Base-by-base conservation (phyloP, 306 rosid genomes). In the Urtica urens region DNA sequence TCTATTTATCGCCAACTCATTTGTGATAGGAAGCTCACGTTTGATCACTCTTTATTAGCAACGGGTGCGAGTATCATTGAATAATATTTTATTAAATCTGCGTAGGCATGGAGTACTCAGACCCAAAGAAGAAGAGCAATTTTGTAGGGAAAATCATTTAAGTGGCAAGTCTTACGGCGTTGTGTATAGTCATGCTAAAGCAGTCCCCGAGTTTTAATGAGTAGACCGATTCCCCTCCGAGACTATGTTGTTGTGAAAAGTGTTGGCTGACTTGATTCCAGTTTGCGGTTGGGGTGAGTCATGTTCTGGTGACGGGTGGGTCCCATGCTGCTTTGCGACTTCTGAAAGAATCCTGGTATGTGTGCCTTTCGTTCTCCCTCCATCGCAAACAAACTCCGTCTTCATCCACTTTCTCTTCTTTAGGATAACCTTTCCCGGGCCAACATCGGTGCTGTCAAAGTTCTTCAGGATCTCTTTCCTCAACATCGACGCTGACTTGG, bases 371-470 rank as follows among this genome's bases (percentile, higher is more conserved):
- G 96, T 92, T 85, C 96, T 85, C 79, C 38, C 81, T 29, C 27
- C 34, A 54, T 63, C 42, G 40, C 23, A 46, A 27, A n/a, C n/a
- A n/a, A n/a, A n/a, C n/a, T n/a, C n/a, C n/a, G n/a, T n/a, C n/a
- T n/a, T n/a, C n/a, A n/a, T n/a, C n/a, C n/a, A n/a, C n/a, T n/a
- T 57, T 14, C 19, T 24, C 33, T 12, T 18, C 31, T 64, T 55
- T 73, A 92, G 96, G 99, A 85, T 64, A 92, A 92, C 41, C 70
- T 92, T 24, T 85, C 99, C 11, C 66, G 96, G 38, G 99, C 96
- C 73, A 92, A 92, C 67, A 53, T 82, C 40, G 99, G 99, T 51
- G 99, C 99, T 0, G 61, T 92, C 20, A 79, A 64, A 83, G 79
- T 92, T 69, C 95, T 92, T 24, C 96, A 82, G 59, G 69, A 60